Base-by-base conservation (phyloP, 768 basidiomycete species). In the Termitomyces titanicus region DNA sequence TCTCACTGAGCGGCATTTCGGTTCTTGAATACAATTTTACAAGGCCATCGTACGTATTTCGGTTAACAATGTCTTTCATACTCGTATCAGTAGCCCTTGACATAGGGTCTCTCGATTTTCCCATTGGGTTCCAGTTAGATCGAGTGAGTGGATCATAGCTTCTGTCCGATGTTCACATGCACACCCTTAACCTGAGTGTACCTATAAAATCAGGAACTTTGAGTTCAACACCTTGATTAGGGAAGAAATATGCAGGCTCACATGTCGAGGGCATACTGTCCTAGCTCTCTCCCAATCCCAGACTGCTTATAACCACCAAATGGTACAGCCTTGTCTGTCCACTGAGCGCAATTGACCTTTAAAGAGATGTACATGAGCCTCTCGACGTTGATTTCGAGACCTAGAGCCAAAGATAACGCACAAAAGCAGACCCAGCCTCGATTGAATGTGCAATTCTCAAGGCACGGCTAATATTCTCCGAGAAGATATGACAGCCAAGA, bases 291-390 rank as follows among this genome's bases (percentile, higher is more conserved):
- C 2, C 67, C 64, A 25, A 64, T 62, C 5, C 64, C 64, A 22
- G 66, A 68, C 22, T 65, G 64, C 51, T 66, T 68, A 56, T 60
- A 68, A 22, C 67, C 67, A 17, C 67, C 67, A 29, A 68, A 68
- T 15, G 66, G 66, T 5, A 68, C 59, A 11, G 48, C 39, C 7
- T 50, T 50, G 10, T 64, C 61, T 1, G 42, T 22, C 5, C 48
- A 18, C 15, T 59, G 61, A 5, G 59, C 46, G 29, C 61, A 63
- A 38, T 66, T 68, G 20, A 67, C 58, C 66, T 67, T 33, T 0
- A 33, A 38, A 51, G 3, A 20, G 10, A 13, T 25, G 4, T 13
- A 27, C 25, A 25, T 8, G 35, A 46, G 44, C 17, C 17, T 25
- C 17, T 15, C 5, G 3, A 31, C 18, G 27, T 31, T 13, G 20